Evolutionary conservation across 495 filamentous ascomycete species (phyloP), one percentile per base, ranked within the genome.

Genomic region (Tuber indicum): DNA sequence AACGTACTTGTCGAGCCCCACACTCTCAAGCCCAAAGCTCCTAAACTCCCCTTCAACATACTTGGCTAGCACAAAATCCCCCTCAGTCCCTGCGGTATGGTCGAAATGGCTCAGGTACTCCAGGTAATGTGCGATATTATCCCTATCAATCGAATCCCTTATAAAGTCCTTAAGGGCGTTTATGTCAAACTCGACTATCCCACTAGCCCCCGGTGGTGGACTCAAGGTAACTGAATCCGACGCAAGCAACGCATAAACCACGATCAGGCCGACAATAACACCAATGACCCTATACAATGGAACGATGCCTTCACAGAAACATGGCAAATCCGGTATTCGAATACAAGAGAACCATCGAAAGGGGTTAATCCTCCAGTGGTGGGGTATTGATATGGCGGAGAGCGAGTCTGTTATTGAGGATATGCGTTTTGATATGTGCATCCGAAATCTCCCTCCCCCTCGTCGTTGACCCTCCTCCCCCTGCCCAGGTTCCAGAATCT

Each of bases 11-110:
- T 97, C 92, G 79, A 91, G 86, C 58, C 86, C 83, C 43, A 97
- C 90, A 69, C 89, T 85, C 77, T 97, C 93, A 78, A 98, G 86
- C 14, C 88, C 88, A 75, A 90, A 90, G 45, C 85, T 88, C 79
- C 84, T 85, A 83, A 96, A 97, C 78, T 90, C 84, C 75, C 88
- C 88, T 84, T 95, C 88, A 74, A 97, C 89, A 86, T 92, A 96
- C 85, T 92, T 88, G 26, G 91, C 94, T 42, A 97, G 87, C 72
- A 90, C 90, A 77, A 89, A 92, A 84, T 96, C 94, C 44, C 96
- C 96, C 84, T 96, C 91, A 7, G 93, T 96, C 43, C 96, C 96
- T 5, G 94, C 96, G 58, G 98, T 86, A 84, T 98, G 96, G 77
- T 94, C 90, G 81, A 90, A 96, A 42, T 86, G 86, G 36, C 92